Base-by-base conservation (phyloP, 148 eudicot genomes). In the Amaranthus cruentus region DNA sequence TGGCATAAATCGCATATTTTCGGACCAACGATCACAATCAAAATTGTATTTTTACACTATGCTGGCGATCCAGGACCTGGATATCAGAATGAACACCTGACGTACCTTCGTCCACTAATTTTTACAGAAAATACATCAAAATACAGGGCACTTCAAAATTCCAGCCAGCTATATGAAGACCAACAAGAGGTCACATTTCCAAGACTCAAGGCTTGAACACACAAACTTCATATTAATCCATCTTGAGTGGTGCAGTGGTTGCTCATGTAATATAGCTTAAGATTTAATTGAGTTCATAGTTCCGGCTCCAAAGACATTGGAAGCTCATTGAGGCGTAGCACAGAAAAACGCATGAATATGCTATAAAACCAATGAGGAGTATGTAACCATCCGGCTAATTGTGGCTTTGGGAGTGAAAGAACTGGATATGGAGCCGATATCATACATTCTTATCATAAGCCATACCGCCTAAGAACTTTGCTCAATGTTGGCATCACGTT, bases 401-500 rank as follows among this genome's bases (percentile, higher is more conserved):
- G n/a, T 28, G 49, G 55, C 63, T 46, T 9, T 21, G 62, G 6
- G 47, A 10, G 11, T 28, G 73, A 55, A 59, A 56, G 52, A 13
- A 67, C 50, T 0, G 57, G 3, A 55, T 14, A 73, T 18, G 47
- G 18, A 15, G 61, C 48, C 0, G 6, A 57, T 75, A 75, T 75
- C 75, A 47, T 12, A 65, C 48, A n/a, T 42, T 55, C 60, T 60
- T n/a, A 59, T 88, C 81, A 94, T 59, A 90, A 87, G 52, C 98
- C 98, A 82, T 95, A 95, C 10, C 97, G 88, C 77, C 84, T 83
- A 72, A 95, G 85, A 76, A 87, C 93, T 81, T 90, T 91, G 84
- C 88, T 89, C 72, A 95, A 83, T 72, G 90, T 81, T 28, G 98
- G 98, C 97, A 90, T 91, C 49, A 95, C 96, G 61, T 95, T 95